Evolutionary conservation across 148 eudicot species (phyloP).

Genomic region (Pouteria glomerata): DNA sequence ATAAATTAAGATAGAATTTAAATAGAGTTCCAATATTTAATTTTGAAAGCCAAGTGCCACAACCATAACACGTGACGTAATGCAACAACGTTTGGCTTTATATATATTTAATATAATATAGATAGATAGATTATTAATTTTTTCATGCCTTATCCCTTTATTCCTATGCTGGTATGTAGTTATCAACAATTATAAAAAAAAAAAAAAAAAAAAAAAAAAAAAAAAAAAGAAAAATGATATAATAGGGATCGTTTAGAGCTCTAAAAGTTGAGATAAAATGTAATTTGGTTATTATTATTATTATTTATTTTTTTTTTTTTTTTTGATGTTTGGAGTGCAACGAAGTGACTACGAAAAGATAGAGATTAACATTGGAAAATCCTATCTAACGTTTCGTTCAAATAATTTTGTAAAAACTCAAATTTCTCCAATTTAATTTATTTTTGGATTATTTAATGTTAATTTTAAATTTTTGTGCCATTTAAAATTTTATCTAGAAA

Average conservation of each 20-base stretch:
- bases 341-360: neutral
- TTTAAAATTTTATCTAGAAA: no score
- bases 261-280: neutral
- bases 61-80: neutral
- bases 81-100: neutral
- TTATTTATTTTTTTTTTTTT: no score
- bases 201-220: no score
- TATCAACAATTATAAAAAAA: no score
- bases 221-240: neutral
- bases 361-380: neutral
- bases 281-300: no score
- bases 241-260: neutral
- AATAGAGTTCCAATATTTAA: no score
- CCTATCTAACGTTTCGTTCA: neutral
- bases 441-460: neutral
- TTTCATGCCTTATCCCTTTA: neutral
- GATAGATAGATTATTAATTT: neutral
- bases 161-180: no score
- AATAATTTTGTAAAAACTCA: neutral
- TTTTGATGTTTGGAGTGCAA: neutral
- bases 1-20: no score
- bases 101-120: no score
- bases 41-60: neutral
- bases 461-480: neutral
- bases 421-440: no score